Evolutionary conservation across 2,329 filamentous ascomycete genomes (phyloP).

Genomic region (Pseudophaeomoniella oleicola): DNA sequence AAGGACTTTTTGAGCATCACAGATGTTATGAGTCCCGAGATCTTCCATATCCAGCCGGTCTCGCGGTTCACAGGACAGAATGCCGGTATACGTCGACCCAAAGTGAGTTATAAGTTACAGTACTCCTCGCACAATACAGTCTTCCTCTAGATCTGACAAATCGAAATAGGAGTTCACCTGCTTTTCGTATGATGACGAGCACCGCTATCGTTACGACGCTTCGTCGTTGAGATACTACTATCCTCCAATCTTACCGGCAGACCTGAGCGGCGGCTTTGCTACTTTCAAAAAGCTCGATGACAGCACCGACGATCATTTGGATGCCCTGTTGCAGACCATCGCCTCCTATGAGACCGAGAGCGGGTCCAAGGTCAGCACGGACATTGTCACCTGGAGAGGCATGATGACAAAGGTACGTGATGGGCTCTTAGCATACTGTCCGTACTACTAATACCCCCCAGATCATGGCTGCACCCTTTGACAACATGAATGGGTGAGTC

Average conservation of each 20-base stretch:
- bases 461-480: conserved; percentile 77
- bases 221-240: conserved; percentile 83
- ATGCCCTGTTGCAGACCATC: conserved; percentile 66
- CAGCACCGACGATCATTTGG: conserved; percentile 70
- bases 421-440: conserved; percentile 1
- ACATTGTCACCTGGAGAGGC: conserved; percentile 85
- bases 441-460: conserved; percentile 22
- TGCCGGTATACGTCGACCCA: conserved; percentile 60
- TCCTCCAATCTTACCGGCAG: conserved; percentile 52
- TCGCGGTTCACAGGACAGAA: conserved; percentile 52
- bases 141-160: neutral
- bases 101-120: conserved; percentile 42
- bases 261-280: conserved; percentile 70
- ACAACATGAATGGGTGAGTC: conserved; percentile 57
- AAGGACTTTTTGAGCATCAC: too few relatives aligned
- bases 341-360: conserved; percentile 55
- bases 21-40: conserved; percentile 18
- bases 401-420: conserved; percentile 86
- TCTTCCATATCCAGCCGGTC: conserved; percentile 57
- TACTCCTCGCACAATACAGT: too few relatives aligned
- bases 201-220: conserved; percentile 59
- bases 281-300: conserved; percentile 74
- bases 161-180: conserved; percentile 61
- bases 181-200: conserved; percentile 85
- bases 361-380: conserved; percentile 53